Evolutionary conservation across 2,329 filamentous ascomycete species (phyloP).

Genomic region (Tolypocladium album): DNA sequence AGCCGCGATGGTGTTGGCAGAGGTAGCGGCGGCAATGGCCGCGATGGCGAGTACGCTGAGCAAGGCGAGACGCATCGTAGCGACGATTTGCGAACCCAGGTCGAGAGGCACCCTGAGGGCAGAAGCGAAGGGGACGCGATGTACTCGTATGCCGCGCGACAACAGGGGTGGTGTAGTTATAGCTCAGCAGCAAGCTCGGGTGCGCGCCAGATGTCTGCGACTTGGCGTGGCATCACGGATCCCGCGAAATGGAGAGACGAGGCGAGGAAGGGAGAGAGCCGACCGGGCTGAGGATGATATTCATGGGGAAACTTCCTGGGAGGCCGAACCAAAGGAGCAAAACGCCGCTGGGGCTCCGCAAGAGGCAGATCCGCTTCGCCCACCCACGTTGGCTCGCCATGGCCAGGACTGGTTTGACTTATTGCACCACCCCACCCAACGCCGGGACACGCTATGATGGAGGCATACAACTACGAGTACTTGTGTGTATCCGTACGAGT

Average conservation of each 20-base stretch:
- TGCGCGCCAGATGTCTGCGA: not conserved
- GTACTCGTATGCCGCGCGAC: not conserved
- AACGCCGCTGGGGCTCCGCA: not conserved
- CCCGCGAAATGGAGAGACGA: not conserved
- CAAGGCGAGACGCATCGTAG: conserved; percentile 9
- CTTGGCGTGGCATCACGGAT: not conserved
- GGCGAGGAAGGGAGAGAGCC: not conserved
- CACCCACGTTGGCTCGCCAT: not conserved
- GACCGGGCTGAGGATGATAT: not conserved
- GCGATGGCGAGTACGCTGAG: conserved; percentile 5
- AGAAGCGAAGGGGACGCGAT: not conserved
- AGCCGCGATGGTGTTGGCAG: conserved; percentile 4
- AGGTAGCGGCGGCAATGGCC: conserved; percentile 7
- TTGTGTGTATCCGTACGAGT: too few species aligned
- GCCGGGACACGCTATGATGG: not conserved
- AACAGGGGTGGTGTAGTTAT: not conserved
- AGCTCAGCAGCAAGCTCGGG: not conserved
- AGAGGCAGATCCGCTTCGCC: not conserved
- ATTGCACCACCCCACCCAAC: not conserved
- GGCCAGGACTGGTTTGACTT: not conserved
- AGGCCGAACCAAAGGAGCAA: not conserved
- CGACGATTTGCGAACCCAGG: not conserved
- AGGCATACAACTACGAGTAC: not conserved
- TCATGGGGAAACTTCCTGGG: not conserved
- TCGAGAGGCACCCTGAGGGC: not conserved